A percentile compares a stretch with the other conserved stretches of the same genome.
These are phyloP conservation scores for Jatropha podagrica DNA, from an alignment of 441 rosid genomes.

Conservation along the genomic window DNA sequence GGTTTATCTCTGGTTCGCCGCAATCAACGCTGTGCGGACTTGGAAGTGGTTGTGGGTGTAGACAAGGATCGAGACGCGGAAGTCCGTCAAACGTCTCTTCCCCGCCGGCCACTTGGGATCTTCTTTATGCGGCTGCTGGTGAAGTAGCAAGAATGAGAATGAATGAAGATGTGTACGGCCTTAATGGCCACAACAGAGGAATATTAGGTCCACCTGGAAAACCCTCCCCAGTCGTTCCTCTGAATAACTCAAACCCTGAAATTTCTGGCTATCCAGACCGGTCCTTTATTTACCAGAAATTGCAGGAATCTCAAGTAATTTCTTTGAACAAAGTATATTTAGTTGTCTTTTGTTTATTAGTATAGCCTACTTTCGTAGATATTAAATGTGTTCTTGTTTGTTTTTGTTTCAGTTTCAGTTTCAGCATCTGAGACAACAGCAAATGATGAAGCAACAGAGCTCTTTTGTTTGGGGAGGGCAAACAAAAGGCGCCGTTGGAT, in stretches of 20 bases:
- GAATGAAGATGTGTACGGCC: slow-evolving; percentile 31
- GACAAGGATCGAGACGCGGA: slow-evolving; percentile 33
- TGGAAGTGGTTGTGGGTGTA: slow-evolving; percentile 42
- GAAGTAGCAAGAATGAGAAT: slow-evolving; percentile 50
- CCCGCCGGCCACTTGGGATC: slow-evolving; percentile 53
- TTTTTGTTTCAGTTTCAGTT: slow-evolving; percentile 35
- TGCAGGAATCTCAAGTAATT: slow-evolving; percentile 57
- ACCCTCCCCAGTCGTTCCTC: slow-evolving; percentile 28
- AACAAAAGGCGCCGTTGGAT: slow-evolving; percentile 22
- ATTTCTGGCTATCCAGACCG: slow-evolving; percentile 29
- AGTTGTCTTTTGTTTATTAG: neutral
- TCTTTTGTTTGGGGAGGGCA: slow-evolving; percentile 34
- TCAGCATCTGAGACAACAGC: slow-evolving; percentile 52
- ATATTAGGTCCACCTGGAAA: slow-evolving; percentile 35
- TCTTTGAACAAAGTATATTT: neutral
- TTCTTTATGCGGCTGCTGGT: slow-evolving; percentile 56
- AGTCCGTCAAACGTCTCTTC: slow-evolving; percentile 39
- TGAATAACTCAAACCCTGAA: slow-evolving; percentile 20
- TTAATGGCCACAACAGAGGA: slow-evolving; percentile 25
- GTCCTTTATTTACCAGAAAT: slow-evolving; percentile 48
- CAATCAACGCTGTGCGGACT: slow-evolving; percentile 51
- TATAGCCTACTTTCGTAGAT: neutral
- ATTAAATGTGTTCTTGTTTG: neutral
- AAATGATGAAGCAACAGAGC: slow-evolving; percentile 39
- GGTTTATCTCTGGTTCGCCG: slow-evolving; percentile 47